A percentile compares a stretch with the other conserved stretches of the same genome.
Evolutionary conservation across 768 basidiomycete species (phyloP).

Genomic region (Cystofilobasidium macerans): DNA sequence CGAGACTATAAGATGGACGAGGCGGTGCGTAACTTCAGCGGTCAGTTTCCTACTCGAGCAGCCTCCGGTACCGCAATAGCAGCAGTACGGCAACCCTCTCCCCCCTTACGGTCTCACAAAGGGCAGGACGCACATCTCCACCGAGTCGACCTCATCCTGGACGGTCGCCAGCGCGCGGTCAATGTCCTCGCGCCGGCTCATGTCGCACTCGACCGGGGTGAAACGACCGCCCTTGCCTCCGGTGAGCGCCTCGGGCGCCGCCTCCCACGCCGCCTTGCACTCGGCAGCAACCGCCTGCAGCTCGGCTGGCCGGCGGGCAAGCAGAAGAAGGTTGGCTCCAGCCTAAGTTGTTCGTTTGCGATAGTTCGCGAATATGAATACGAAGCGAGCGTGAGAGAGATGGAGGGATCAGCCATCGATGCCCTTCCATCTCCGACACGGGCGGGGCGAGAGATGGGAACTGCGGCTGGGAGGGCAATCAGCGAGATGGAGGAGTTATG

Average conservation of each 20-base stretch:
- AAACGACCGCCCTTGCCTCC: conserved; percentile 20
- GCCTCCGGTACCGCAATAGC: no score
- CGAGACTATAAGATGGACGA: neutral
- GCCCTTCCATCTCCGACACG: no score
- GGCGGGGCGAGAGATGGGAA: no score
- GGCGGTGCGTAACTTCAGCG: neutral
- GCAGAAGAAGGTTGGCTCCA: conserved; percentile 22
- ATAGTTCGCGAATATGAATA: no score
- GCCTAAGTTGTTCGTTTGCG: no score
- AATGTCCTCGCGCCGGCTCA: conserved; percentile 7
- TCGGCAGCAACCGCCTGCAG: conserved; percentile 9
- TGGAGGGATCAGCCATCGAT: neutral
- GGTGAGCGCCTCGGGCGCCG: neutral
- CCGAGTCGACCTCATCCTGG: conserved; percentile 14
- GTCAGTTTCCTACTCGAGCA: no score
- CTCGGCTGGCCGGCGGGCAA: conserved; percentile 18
- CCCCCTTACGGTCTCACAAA: no score
- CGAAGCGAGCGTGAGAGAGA: no score
- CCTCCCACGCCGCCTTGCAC: conserved; percentile 2
- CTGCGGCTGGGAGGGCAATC: neutral
- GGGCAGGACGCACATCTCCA: conserved; percentile 16
- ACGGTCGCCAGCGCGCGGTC: conserved; percentile 14
- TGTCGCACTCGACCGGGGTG: conserved; percentile 13
- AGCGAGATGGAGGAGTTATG: neutral
- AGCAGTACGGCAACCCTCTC: no score